These are phyloP conservation scores for Vigna reflexopilosa DNA, from an alignment of 306 rosid species.

Conservation along the genomic window DNA sequence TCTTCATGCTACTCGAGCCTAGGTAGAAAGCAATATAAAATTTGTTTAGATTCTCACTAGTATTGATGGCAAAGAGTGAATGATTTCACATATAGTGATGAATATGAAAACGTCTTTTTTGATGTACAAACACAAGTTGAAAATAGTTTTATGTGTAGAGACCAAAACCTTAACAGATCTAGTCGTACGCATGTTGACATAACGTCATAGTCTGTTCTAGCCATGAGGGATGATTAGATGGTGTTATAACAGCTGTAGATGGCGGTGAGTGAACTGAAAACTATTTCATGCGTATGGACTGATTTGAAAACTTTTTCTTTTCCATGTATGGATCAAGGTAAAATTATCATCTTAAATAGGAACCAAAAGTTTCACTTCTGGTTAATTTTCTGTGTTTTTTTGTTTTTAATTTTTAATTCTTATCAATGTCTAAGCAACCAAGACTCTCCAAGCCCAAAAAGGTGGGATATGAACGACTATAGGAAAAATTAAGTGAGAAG, in stretches of 20 bases:
- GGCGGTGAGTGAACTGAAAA: not conserved
- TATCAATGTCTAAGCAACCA: not conserved
- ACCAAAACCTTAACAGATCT: not conserved
- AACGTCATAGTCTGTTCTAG: not conserved
- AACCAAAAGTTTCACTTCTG: too few species aligned
- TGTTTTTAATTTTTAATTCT: not conserved
- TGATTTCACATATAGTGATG: not conserved
- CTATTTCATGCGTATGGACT: not conserved
- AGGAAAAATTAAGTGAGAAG: not conserved
- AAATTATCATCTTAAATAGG: too few species aligned
- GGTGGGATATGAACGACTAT: not conserved
- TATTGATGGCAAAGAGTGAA: not conserved
- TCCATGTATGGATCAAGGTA: too few species aligned
- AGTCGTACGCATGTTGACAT: not conserved
- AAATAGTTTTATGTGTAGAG: not conserved
- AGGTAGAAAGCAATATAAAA: not conserved
- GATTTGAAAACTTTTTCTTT: not conserved
- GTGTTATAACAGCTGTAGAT: not conserved
- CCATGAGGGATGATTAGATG: not conserved
- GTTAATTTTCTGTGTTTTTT: too few species aligned
- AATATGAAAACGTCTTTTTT: not conserved
- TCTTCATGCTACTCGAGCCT: not conserved
- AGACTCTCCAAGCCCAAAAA: slow-evolving; percentile 1
- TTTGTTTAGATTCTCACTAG: not conserved
- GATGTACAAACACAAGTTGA: not conserved